A percentile compares a stretch with the other conserved stretches of the same genome.
Evolutionary conservation across 805 yeast species (phyloP).

Genomic region (Saccharomycopsis amapae): DNA sequence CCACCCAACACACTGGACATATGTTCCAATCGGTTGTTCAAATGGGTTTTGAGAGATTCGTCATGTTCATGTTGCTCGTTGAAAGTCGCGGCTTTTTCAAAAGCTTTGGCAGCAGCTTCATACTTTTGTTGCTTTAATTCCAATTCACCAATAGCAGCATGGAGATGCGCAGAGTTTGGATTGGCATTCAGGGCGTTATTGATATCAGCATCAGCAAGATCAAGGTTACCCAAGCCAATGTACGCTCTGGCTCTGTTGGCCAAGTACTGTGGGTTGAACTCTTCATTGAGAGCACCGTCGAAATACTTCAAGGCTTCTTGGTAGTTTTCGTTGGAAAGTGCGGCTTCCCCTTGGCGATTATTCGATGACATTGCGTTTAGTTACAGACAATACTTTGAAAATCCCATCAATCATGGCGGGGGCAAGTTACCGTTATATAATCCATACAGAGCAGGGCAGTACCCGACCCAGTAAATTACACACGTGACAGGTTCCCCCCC

Average conservation of each 20-base stretch:
- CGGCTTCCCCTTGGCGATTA: too few species aligned
- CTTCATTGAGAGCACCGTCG: slow-evolving; percentile 8
- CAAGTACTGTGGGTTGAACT: slow-evolving; percentile 6
- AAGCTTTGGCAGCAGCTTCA: slow-evolving; percentile 13
- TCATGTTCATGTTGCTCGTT: slow-evolving; percentile 9
- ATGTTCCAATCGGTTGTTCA: slow-evolving; percentile 9
- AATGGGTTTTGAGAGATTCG: slow-evolving; percentile 1
- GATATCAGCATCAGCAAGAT: slow-evolving; percentile 6
- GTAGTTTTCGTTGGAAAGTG: slow-evolving; percentile 7
- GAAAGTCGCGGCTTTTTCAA: slow-evolving; percentile 18
- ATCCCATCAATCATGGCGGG: not conserved
- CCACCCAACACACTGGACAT: slow-evolving; percentile 11
- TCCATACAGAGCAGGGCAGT: too few species aligned
- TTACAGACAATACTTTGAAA: not conserved
- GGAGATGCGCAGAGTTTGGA: slow-evolving; percentile 10
- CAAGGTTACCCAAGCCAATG: slow-evolving; percentile 12
- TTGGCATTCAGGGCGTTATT: slow-evolving; percentile 2
- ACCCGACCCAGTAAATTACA: too few species aligned
- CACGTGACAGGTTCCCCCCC: too few species aligned
- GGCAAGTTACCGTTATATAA: not conserved
- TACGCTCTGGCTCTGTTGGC: slow-evolving; percentile 19
- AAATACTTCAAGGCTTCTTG: slow-evolving; percentile 8
- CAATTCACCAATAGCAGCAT: slow-evolving; percentile 17
- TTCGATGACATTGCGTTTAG: too few species aligned
- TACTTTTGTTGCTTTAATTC: slow-evolving; percentile 9